These are phyloP conservation scores for Pseudocercospora fuligena DNA, from an alignment of 2,329 filamentous ascomycete genomes.

Conservation along the genomic window DNA sequence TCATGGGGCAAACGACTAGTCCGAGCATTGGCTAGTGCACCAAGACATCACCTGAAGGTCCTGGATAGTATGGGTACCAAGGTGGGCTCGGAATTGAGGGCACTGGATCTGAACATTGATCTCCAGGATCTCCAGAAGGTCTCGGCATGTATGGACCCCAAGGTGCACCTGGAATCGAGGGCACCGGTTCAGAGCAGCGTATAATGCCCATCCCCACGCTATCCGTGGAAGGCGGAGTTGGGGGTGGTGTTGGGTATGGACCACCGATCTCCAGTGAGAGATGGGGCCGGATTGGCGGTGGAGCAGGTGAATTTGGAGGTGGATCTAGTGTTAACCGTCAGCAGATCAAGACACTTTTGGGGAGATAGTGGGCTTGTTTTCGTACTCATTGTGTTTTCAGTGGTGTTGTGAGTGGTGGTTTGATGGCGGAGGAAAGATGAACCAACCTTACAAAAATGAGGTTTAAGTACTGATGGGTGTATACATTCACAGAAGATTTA, in stretches of 20 bases:
- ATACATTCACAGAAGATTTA: background rate
- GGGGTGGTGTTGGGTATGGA: background rate
- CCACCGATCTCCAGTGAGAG: background rate
- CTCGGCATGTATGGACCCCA: background rate
- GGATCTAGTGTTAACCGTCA: background rate
- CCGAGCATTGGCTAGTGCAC: background rate
- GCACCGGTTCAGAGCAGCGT: background rate
- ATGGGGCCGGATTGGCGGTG: background rate
- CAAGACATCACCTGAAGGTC: background rate
- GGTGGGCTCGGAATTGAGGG: background rate
- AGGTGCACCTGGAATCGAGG: background rate
- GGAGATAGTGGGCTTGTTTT: background rate
- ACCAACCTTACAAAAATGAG: background rate
- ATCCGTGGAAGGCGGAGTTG: background rate
- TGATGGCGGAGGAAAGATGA: background rate
- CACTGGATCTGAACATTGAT: background rate
- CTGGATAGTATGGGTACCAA: background rate
- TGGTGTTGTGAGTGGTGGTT: background rate
- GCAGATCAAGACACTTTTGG: background rate
- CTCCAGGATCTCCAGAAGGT: background rate
- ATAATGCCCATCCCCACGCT: background rate
- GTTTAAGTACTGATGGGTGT: background rate
- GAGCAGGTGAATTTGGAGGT: constrained; percentile 3
- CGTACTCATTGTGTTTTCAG: background rate
- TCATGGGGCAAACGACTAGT: background rate